Evolutionary conservation across 2,329 filamentous ascomycete species (phyloP).

Genomic region (Penicillium sp.): DNA sequence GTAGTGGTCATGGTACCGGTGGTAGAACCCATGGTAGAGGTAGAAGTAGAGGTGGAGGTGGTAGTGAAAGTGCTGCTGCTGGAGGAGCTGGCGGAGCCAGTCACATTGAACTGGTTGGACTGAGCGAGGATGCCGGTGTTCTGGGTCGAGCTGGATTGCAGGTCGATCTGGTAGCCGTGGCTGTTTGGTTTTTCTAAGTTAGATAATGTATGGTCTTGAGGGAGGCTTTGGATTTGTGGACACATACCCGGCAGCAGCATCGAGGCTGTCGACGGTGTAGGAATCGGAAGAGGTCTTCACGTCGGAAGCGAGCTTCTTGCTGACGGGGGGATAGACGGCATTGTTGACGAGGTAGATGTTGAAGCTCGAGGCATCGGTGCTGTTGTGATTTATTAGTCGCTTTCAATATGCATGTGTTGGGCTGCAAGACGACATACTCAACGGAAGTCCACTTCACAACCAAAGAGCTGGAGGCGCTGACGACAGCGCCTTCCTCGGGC

Average conservation of each 20-base stretch:
- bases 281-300: conserved; percentile 37
- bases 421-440: conserved; percentile 20
- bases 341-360: conserved; percentile 44
- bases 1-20: background rate
- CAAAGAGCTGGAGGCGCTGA: conserved; percentile 35
- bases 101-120: conserved; percentile 36
- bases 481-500: conserved; percentile 29
- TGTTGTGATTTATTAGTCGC: conserved; percentile 10
- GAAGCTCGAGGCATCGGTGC: conserved; percentile 40
- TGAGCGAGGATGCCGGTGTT: conserved; percentile 45
- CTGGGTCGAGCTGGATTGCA: conserved; percentile 30
- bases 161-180: conserved; percentile 42
- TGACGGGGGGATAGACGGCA: conserved; percentile 32
- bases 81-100: conserved; percentile 16
- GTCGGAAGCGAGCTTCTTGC: conserved; percentile 33
- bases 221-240: background rate
- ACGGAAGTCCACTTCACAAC: conserved; percentile 42
- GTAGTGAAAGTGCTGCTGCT: conserved; percentile 15
- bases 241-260: conserved; percentile 23
- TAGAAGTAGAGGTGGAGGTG: conserved; percentile 2
- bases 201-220: background rate
- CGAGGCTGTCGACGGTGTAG: conserved; percentile 34
- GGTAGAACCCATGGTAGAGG: background rate
- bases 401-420: background rate
- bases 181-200: conserved; percentile 21